Evolutionary conservation across 2,329 filamentous ascomycete genomes (phyloP), one percentile per base, ranked within the genome.

Genomic region (Xylaria sp.): DNA sequence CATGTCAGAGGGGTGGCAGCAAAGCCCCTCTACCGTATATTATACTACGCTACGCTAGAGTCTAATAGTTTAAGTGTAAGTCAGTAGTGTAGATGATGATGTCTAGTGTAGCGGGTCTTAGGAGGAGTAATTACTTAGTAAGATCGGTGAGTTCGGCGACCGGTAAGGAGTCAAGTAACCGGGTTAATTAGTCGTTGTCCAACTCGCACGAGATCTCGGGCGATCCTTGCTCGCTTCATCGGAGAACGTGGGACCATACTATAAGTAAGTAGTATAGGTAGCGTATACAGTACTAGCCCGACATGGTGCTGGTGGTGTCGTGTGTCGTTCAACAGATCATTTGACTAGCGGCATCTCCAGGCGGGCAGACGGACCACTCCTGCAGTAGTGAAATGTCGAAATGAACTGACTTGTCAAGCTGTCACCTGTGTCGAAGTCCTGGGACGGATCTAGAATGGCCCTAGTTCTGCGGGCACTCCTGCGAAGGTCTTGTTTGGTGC

Each of bases 381-480:
- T 61, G 66, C 62, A 68, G 63, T 42, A 63, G 66, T 50, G 35
- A n/a, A 57, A 51, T 44, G 47, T 53, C 51, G 18, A 65, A 29
- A 54, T 61, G 48, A 57, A 57, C 58, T 58, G 53, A 58, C 58
- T 62, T 63, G 64, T 50, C 64, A 58, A 67, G 65, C 65, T 67
- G 65, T 67, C 65, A 55, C 40, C 63, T 47, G 40, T 37, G 37
- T 63, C 58, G 27, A 66, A 54, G 53, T 47, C 50, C 50, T 48
- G n/a, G 32, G 51, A 61, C 27, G 66, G 66, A 63, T 69, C 63
- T 63, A 66, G 67, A 69, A 60, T 53, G 67, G 63, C 59, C 58
- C 50, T 55, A 53, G 27, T 23, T 40, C 58, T 66, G 50, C 40
- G 58, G 63, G 48, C 60, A n/a, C 63, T 61, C 55, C 55, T 53